Base-by-base conservation (phyloP, 768 basidiomycete species). In the Boletus vinaceobasis region DNA sequence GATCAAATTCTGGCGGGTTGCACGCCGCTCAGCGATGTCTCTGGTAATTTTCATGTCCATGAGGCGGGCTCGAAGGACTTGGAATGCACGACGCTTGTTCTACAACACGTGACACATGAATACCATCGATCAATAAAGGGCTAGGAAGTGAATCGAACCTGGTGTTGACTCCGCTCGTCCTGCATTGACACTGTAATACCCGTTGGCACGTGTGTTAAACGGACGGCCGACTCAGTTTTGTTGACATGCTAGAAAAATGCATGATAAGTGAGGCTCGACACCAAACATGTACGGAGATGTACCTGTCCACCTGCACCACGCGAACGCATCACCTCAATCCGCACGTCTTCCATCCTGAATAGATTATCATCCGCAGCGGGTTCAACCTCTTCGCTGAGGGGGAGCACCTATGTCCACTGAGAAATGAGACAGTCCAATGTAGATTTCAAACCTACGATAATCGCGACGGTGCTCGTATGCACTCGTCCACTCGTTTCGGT, bases 151-250 rank as follows among this genome's bases (percentile, higher is more conserved):
- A 14, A 39, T 26, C 2, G 17, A 53, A 93, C 93, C 76, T 92
- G 88, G 70, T 98, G 96, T 65, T 99, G 97, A 67, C 88, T 92
- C 7, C 97, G 83, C 61, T 95, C 93, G 65, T 99, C 95, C 74
- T 99, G 97, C 91, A 98, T 98, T 8, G 93, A 94, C 9, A 98
- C 96, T 1, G 88, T 89, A 51, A 98, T 87, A 0, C 96, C 94
- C 4, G 93, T 90, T 1, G 97, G 96, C 14, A 89, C 73, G 64
- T 99, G 97, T 0, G 93, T 96, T 43, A 98, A 71, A 1, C 97
- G 86, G 21, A 99, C 94, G 3, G 97, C 96, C 3, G 96, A 98
- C 72, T 99, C 97, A 0, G 97, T 98, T 79, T 88, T 92, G 74
- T 99, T 99, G 64, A 98, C 97, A 72, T 98, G 96, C 88, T 98